Evolutionary conservation across 331 rosid genomes (phyloP), one percentile per base, ranked within the genome.

Genomic region (Malus hybrid): DNA sequence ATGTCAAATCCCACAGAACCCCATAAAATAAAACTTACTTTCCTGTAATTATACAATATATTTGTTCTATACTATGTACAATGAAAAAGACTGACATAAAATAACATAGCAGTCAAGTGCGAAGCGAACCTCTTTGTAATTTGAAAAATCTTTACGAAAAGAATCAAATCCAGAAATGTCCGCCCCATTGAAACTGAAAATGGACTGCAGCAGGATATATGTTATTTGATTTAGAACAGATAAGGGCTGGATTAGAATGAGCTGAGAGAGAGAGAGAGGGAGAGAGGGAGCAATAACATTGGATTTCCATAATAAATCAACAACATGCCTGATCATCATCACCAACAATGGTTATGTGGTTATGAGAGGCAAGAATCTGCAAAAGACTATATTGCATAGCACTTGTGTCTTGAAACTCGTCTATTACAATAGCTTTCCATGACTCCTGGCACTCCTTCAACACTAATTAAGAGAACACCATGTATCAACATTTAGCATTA

Each of bases 391-490:
- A 94, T 78, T 94, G 99, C 97, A 87, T 94, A 86, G 96, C 78
- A 84, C 97, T 94, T 9, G 99, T 94, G 72, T 94, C 99, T 85
- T 94, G 99, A 88, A 94, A 94, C 90, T 94, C 99, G 73, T 94
- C 99, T 73, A 94, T 83, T 61, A 94, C 89, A 78, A 92, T 83
- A 76, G 97, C 96, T 86, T 86, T 92, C 96, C 97, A 91, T 15
- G 79, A 75, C 61, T 86, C 87, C 83, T 80, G 95, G 64, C 92
- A 86, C 78, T 92, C 97, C 86, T 81, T 86, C 87, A 86, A 84
- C 65, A 90, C 99, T 93, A 54, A 24, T 50, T 73, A 79, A 73
- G 20, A 68, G 34, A 29, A 60, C 71, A 67, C 14, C 19, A 27
- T 13, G 19, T 28, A 62, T 62, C 5, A 62, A 62, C 34, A 62